Conservation (phyloP, 768 basidiomycete genomes). For the Rhodotorula kratochvilovae region DNA sequence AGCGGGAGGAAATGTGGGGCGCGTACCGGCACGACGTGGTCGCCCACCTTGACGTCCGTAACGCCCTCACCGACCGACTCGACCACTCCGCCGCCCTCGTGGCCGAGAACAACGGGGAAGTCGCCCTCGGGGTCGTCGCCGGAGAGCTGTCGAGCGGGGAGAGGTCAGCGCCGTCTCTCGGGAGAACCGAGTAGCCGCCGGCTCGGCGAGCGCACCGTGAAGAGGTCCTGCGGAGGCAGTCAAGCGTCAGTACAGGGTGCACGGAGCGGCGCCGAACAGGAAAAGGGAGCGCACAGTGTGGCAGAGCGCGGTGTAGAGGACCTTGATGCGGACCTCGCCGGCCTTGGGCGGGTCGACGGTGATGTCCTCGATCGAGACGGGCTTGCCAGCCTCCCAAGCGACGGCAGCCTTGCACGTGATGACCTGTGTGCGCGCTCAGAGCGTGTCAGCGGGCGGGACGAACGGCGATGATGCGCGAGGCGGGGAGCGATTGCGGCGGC, state of each 20-base stretch:
- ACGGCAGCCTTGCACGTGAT: constrained; percentile 51
- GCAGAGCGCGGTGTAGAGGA: constrained; percentile 92
- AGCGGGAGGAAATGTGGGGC: no score
- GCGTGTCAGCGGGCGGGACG: neutral
- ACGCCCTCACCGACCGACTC: constrained; percentile 97
- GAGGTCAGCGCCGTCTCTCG: neutral
- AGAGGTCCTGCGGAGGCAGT: constrained; percentile 23
- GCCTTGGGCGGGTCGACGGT: constrained; percentile 86
- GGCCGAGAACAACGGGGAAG: constrained; percentile 44
- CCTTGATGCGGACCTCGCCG: constrained; percentile 87
- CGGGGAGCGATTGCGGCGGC: no score
- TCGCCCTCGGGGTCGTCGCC: constrained; percentile 70
- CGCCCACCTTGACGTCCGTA: constrained; percentile 71
- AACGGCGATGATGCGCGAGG: neutral
- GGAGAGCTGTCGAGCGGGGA: constrained; percentile 21
- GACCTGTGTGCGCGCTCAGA: neutral
- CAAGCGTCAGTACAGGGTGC: neutral
- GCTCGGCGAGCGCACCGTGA: constrained; percentile 19
- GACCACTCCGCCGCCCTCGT: constrained; percentile 75
- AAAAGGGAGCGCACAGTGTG: constrained; percentile 59
- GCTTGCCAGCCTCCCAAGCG: constrained; percentile 88
- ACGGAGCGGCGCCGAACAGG: neutral
- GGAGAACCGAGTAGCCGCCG: neutral
- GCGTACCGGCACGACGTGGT: constrained; percentile 91
- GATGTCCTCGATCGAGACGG: constrained; percentile 80